These are phyloP conservation scores for Acrocalymma vagum DNA, from an alignment of 2,329 filamentous ascomycete species.

Conservation along the genomic window DNA sequence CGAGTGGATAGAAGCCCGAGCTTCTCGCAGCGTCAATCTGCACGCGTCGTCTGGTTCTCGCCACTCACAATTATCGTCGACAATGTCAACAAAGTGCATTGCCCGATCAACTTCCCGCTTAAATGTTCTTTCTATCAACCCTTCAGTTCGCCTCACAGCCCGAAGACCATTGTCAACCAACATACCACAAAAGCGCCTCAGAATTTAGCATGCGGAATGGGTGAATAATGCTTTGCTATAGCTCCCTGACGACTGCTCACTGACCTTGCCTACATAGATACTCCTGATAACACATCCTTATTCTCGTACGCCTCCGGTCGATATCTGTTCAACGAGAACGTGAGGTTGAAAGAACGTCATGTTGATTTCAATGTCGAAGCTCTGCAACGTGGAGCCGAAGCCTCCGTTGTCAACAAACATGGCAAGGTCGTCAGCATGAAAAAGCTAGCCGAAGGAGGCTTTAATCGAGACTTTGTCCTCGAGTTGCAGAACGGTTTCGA, in stretches of 20 bases:
- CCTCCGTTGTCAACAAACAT: constrained; percentile 15
- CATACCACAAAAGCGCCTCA: constrained; percentile 9
- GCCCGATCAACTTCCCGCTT: constrained; percentile 8
- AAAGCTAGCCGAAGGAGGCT: constrained; percentile 24
- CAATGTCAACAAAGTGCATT: constrained; percentile 13
- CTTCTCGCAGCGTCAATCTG: constrained; percentile 7
- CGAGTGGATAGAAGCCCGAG: not conserved
- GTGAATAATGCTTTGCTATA: constrained; percentile 9
- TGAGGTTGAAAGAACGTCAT: constrained; percentile 19
- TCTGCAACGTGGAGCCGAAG: constrained; percentile 13
- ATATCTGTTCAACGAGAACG: constrained; percentile 19
- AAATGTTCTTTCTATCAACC: constrained; percentile 4
- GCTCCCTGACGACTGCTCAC: constrained; percentile 9
- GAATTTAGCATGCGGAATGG: constrained; percentile 11
- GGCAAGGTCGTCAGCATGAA: constrained; percentile 15
- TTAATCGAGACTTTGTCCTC: constrained; percentile 22
- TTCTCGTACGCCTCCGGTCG: constrained; percentile 20
- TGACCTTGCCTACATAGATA: constrained; percentile 9
- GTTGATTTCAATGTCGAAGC: constrained; percentile 19
- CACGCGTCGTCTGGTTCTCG: constrained; percentile 1
- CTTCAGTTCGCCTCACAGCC: constrained; percentile 5
- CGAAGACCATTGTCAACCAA: constrained; percentile 11
- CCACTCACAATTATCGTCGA: constrained; percentile 7
- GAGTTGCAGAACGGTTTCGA: constrained; percentile 21
- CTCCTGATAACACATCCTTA: constrained; percentile 8